These are phyloP conservation scores for Coemansia erecta DNA, from an alignment of 192 early-diverging fungal species.

Conservation along the genomic window DNA sequence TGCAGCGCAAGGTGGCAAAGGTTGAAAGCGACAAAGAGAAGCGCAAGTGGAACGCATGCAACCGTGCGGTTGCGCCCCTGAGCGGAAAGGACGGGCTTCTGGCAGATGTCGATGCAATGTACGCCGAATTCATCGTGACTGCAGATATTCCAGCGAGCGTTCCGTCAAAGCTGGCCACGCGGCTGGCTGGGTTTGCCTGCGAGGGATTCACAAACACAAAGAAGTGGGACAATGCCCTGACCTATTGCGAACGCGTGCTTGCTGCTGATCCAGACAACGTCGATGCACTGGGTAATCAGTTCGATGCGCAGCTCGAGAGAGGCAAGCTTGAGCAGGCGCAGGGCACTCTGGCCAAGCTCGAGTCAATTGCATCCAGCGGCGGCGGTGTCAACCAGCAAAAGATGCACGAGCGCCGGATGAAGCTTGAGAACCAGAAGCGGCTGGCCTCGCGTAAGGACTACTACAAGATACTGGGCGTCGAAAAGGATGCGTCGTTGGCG, in stretches of 20 bases:
- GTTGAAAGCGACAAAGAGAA: conserved; percentile 57
- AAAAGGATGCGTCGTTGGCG: conserved; percentile 64
- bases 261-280: conserved; percentile 67
- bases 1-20: conserved; percentile 68
- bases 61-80: conserved; percentile 29
- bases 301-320: conserved; percentile 62
- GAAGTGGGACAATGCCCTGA: conserved; percentile 55
- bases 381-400: conserved; percentile 54
- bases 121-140: conserved; percentile 25
- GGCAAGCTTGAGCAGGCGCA: conserved; percentile 82
- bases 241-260: conserved; percentile 70
- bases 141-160: conserved; percentile 17
- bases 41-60: conserved; percentile 60
- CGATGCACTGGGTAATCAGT: conserved; percentile 71
- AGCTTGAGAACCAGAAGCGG: conserved; percentile 54
- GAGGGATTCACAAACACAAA: conserved; percentile 48
- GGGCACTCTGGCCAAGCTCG: conserved; percentile 67
- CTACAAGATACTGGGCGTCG: conserved; percentile 90
- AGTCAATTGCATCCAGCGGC: conserved; percentile 49
- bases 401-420: conserved; percentile 44
- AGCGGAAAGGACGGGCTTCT: conserved; percentile 42
- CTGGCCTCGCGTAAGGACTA: conserved; percentile 71
- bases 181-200: conserved; percentile 41
- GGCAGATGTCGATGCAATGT: conserved; percentile 32
- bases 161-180: conserved; percentile 38